phyloP scores from a whole-genome alignment of 2,329 filamentous ascomycete species.

The Claviceps sp. region DNA sequence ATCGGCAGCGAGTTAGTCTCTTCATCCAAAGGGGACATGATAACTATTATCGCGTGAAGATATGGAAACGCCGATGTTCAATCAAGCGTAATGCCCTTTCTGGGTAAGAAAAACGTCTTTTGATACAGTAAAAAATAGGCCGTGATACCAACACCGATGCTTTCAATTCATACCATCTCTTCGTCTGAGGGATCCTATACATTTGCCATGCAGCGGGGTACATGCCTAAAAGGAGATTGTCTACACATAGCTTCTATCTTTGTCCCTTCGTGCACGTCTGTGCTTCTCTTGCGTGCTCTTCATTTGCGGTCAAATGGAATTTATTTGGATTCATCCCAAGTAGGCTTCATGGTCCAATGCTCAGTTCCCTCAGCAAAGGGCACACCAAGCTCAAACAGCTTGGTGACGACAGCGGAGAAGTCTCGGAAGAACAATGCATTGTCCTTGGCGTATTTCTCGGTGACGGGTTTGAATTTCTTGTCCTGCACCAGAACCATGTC shows the following conservation, averaged over 20 bases:
- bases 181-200: background rate
- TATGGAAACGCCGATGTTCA: too few relatives aligned
- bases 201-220: background rate
- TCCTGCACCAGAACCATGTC: constrained; percentile 82
- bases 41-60: too few relatives aligned
- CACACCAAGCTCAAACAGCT: constrained; percentile 88
- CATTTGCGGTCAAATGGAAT: background rate
- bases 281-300: background rate
- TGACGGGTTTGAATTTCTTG: constrained; percentile 67
- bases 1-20: too few relatives aligned
- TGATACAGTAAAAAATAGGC: too few relatives aligned
- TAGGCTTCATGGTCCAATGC: constrained; percentile 52
- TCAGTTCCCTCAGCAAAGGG: constrained; percentile 59
- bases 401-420: constrained; percentile 64
- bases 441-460: constrained; percentile 83
- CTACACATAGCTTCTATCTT: constrained; percentile 3
- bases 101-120: too few relatives aligned
- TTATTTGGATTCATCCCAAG: constrained; percentile 20
- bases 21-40: too few relatives aligned
- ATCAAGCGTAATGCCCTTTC: too few relatives aligned
- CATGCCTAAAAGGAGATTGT: background rate
- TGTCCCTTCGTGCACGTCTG: background rate
- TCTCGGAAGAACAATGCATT: constrained; percentile 88
- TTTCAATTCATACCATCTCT: background rate
- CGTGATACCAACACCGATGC: background rate